Base-by-base conservation (phyloP, 176 grass and related monocot species). In the Cymbopogon citratus region DNA sequence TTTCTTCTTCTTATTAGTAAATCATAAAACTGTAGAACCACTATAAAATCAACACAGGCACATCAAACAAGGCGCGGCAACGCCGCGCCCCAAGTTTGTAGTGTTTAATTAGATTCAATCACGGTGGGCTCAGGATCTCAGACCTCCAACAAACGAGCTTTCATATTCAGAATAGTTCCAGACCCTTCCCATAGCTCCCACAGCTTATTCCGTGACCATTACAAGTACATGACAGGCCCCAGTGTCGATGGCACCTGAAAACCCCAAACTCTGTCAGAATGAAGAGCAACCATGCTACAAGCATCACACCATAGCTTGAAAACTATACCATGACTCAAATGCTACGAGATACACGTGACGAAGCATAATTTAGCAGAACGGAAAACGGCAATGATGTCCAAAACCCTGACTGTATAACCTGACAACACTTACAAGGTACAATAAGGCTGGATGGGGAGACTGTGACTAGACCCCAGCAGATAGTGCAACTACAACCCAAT, bases 361-460 rank as follows among this genome's bases (percentile, higher is more conserved):
- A 80, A 88, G 39, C 43, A 77, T 9, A 52, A 34, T 31, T 38
- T 27, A 28, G n/a, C 39, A 68, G 10, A 39, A 67, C 3, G 1
- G 45, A 52, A 85, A 45, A 73, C 2, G 19, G 48, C 13, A 45
- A 8, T 43, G 16, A 38, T 41, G 43, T 73, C 28, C 63, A 13
- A 76, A 77, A 76, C 71, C 71, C 43, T 75, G 33, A 63, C 25
- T 69, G n/a, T 51, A 33, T 27, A 75, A 82, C 19, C 28, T 61
- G 23, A 36, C 31, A 71, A 85, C 78, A 77, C 74, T 60, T 90
- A 99, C 96, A 91, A 99, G 81, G 78, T 99, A 99, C 57, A 99
- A 93, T 80, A 99, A 86, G 76, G 96, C 96, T 80, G 96, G 96
- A 73, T 95, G 96, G 78, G 96, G 91, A 81, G 91, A 95, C 64